phyloP scores from a whole-genome alignment of 257 asterid genomes.

The Nicotiana obtusifolia region DNA sequence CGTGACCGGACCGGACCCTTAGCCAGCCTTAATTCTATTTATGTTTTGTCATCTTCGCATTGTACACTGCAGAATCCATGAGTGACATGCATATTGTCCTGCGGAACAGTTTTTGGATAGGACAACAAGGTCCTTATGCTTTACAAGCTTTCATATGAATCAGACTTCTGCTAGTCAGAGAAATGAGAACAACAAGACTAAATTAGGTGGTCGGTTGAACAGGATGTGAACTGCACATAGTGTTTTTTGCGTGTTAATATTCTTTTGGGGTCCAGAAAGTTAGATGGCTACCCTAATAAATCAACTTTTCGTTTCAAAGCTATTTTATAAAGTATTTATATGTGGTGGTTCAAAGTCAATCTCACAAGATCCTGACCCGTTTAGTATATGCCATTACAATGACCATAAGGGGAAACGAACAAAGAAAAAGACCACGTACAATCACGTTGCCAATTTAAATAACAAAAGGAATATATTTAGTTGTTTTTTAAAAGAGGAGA shows the following conservation, averaged over 20 bases:
- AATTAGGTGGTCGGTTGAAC: no score
- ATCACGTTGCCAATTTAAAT: background rate
- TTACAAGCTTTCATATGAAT: no score
- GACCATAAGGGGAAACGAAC: no score
- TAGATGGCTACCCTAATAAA: background rate
- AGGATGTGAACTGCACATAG: no score
- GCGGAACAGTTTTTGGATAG: background rate
- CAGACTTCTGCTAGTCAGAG: no score
- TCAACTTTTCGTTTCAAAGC: background rate
- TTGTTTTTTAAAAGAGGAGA: background rate
- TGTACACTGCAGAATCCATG: background rate
- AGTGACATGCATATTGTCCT: background rate
- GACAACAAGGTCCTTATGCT: background rate
- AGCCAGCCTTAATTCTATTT: no score
- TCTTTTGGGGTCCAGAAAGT: background rate
- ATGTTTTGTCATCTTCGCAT: background rate
- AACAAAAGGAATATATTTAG: background rate
- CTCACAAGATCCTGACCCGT: background rate
- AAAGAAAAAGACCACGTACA: background rate
- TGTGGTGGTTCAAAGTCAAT: background rate
- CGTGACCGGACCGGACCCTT: no score
- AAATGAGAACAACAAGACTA: no score
- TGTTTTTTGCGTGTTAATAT: background rate
- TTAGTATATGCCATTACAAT: no score
- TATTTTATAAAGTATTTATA: background rate